These are phyloP conservation scores for Thalassiosira gravida DNA, from an alignment of 352 stramenopile species.

Conservation along the genomic window DNA sequence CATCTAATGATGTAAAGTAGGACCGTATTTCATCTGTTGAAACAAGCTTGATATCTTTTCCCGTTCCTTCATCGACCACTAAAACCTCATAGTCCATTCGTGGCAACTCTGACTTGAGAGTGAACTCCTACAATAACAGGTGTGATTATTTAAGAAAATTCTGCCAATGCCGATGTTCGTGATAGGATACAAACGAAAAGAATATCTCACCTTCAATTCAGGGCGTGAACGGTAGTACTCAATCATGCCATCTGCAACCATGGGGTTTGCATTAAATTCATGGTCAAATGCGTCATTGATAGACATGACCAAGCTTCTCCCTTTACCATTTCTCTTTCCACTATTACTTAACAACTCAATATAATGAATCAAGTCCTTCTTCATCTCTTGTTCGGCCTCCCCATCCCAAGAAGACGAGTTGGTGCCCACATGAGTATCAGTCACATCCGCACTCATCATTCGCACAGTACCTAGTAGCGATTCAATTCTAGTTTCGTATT, in stretches of 20 bases:
- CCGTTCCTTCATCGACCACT: conserved; percentile 32
- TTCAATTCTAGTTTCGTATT: conserved; percentile 53
- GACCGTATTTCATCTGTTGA: conserved; percentile 47
- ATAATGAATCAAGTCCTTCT: conserved; percentile 52
- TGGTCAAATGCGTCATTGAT: conserved; percentile 76
- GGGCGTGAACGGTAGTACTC: conserved; percentile 73
- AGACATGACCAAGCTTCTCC: conserved; percentile 36
- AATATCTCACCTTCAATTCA: conserved; percentile 61
- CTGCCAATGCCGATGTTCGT: no score
- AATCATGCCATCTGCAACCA: conserved; percentile 69
- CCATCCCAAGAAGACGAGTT: conserved; percentile 33
- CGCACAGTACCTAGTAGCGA: conserved; percentile 42
- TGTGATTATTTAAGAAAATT: no score
- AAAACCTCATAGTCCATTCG: conserved; percentile 81
- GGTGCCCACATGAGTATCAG: conserved; percentile 7
- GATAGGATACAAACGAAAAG: no score
- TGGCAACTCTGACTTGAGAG: conserved; percentile 72
- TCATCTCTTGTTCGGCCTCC: conserved; percentile 35
- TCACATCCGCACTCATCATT: conserved; percentile 36
- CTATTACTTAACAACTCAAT: conserved; percentile 33
- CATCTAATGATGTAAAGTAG: conserved; percentile 47
- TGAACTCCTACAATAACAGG: no score
- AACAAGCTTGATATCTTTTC: conserved; percentile 40
- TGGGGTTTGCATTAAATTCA: conserved; percentile 77
- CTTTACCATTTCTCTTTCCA: conserved; percentile 11